Evolutionary conservation across 1,284 basidiomycete species (phyloP).

Genomic region (Microbotryum lychnidis-dioicae): DNA sequence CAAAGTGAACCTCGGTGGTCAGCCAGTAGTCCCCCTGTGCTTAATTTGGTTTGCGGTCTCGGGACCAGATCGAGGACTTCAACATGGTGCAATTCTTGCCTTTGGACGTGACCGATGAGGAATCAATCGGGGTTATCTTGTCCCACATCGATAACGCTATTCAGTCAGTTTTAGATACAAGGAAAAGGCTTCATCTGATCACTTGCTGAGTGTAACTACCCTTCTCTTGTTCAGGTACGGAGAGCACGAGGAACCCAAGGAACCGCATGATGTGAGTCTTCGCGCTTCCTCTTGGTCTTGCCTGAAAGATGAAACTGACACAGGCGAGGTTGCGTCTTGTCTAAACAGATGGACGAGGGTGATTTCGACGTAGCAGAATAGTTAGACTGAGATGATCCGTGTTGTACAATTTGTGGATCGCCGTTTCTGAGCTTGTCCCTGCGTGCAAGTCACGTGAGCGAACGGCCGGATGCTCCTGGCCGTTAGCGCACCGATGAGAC

Average conservation of each 20-base stretch:
- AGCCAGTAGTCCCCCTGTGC: too few species aligned
- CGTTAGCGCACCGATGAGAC: too few species aligned
- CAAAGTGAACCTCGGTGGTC: neutral
- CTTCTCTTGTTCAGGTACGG: conserved; percentile 9
- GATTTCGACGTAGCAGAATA: conserved; percentile 32
- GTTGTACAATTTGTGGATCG: too few species aligned
- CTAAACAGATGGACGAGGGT: conserved; percentile 29
- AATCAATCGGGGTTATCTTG: conserved; percentile 80
- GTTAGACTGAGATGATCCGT: too few species aligned
- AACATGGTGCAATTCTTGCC: conserved; percentile 96
- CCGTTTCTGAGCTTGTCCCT: too few species aligned
- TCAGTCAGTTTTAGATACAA: conserved; percentile 24
- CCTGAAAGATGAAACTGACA: too few species aligned
- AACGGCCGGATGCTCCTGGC: too few species aligned
- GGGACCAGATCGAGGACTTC: conserved; percentile 84
- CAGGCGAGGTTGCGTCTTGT: too few species aligned
- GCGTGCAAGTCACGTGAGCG: too few species aligned
- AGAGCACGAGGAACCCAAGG: conserved; percentile 37
- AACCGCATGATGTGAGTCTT: conserved; percentile 32
- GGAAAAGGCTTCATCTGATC: neutral
- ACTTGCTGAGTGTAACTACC: neutral
- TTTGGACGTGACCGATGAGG: conserved; percentile 79
- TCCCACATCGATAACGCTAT: conserved; percentile 81
- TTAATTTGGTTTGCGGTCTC: neutral
- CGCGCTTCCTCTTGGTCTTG: too few species aligned